Evolutionary conservation across 2,329 filamentous ascomycete genomes (phyloP).

Genomic region (Venturiaceae sp.): DNA sequence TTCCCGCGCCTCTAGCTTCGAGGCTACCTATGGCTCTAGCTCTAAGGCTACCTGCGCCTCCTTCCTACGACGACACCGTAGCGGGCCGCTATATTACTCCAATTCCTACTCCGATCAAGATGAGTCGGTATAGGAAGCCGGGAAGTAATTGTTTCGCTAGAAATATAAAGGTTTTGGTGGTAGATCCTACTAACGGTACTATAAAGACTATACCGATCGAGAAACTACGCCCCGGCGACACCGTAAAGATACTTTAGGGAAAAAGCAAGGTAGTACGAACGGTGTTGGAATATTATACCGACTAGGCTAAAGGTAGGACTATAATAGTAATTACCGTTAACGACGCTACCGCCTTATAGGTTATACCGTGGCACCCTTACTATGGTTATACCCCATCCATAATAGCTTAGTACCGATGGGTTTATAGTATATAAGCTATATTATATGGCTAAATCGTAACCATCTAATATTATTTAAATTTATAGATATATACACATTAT

Average conservation of each 20-base stretch:
- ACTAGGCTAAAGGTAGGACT: conserved; percentile 8
- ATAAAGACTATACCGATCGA: conserved; percentile 6
- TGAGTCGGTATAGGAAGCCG: conserved; percentile 7
- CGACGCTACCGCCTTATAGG: conserved; percentile 6
- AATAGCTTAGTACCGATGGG: no score
- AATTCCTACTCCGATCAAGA: not conserved
- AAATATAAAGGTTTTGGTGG: conserved; percentile 7
- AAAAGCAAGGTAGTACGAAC: conserved; percentile 7
- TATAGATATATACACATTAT: no score
- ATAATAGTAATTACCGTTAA: conserved; percentile 8
- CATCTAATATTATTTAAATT: no score
- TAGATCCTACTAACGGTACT: conserved; percentile 7
- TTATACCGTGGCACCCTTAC: no score
- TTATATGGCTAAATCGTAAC: no score
- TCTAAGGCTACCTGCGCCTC: conserved; percentile 5
- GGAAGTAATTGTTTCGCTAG: conserved; percentile 6
- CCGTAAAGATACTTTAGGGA: conserved; percentile 7
- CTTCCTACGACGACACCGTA: conserved; percentile 6
- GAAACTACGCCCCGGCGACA: conserved; percentile 7
- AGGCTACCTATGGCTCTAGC: no score
- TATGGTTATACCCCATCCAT: no score
- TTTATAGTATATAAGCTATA: no score
- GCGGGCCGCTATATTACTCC: conserved; percentile 1
- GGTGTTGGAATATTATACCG: conserved; percentile 6
- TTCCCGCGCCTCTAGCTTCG: no score